A percentile compares a stretch with the other conserved stretches of the same genome.
Evolutionary conservation across 495 filamentous ascomycete genomes (phyloP).

Genomic region (Penicilliopsis zonata): DNA sequence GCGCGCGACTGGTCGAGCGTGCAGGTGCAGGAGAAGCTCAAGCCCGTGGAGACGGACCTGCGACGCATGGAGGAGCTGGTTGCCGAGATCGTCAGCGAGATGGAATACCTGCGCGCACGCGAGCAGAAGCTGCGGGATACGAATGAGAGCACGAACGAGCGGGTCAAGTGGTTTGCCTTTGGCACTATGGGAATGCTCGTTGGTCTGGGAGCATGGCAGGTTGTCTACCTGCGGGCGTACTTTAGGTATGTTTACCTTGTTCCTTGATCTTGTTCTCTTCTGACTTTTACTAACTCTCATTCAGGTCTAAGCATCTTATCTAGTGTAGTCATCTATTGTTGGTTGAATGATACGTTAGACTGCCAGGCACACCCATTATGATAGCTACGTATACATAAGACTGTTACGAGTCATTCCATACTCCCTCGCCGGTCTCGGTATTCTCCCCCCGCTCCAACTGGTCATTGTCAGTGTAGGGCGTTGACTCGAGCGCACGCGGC

Average conservation of each 20-base stretch:
- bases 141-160: constrained; percentile 98
- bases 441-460: too few relatives aligned
- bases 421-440: too few relatives aligned
- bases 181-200: constrained; percentile 89
- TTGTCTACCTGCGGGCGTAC: constrained; percentile 93
- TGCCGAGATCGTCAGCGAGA: constrained; percentile 68
- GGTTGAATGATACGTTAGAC: too few relatives aligned
- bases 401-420: too few relatives aligned
- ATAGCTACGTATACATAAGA: too few relatives aligned
- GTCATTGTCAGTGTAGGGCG: too few relatives aligned
- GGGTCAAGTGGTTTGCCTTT: constrained; percentile 97
- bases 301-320: constrained; percentile 78
- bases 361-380: too few relatives aligned
- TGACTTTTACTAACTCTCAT: background rate
- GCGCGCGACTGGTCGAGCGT: constrained; percentile 97
- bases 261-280: background rate
- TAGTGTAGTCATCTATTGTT: too few relatives aligned
- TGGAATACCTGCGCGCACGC: constrained; percentile 80
- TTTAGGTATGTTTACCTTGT: constrained; percentile 51
- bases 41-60: constrained; percentile 92
- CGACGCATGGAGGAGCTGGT: constrained; percentile 85
- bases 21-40: constrained; percentile 93
- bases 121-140: constrained; percentile 97
- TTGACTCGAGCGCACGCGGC: too few relatives aligned
- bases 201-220: constrained; percentile 88